Evolutionary conservation across 805 yeast genomes (phyloP), one percentile per base, ranked within the genome.

Genomic region (Yamadazyma sp.): DNA sequence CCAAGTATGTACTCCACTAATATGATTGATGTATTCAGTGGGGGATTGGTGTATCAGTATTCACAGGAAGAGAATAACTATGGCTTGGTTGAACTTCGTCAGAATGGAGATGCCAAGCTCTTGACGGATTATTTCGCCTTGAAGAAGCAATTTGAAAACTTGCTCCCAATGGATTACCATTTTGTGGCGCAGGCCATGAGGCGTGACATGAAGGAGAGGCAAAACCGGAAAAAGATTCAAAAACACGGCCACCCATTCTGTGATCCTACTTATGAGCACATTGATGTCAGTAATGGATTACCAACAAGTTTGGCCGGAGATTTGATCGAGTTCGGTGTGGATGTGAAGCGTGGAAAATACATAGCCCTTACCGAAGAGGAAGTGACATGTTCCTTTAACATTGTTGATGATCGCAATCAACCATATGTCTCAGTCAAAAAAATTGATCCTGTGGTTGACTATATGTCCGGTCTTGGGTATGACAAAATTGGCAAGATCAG

Each of bases 11-110:
- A 78, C 53, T 82, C 95, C 0, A 57, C 64, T 7, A 77, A 77
- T 28, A 89, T 90, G 97, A 67, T 79, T 17, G 71, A 71, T 10
- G 83, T 80, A 1, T 87, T 90, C 54, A 76, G 87, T 39, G 97
- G 97, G 6, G 97, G 95, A 0, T 62, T 87, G 35, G 87, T 84
- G 4, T 87, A 87, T 49, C 95, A 86, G 56, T 86, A 72, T 56
- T 72, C 88, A 3, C 87, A 84, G 52, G 95, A 83, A 50, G 74
- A 80, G 6, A 86, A 87, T 57, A 78, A 82, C 47, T 86, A 86
- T 57, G 95, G 95, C 1, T 61, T 87, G 24, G 89, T 86, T 1
- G 71, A 73, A 33, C 51, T 71, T 17, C 61, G 59, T 30, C 52
- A 55, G 3, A 57, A 62, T 35, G 77, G 77, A 0, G 63, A 73